Conservation (phyloP, 371 early-diverging fungal species). For the Nematocida ironsii region DNA sequence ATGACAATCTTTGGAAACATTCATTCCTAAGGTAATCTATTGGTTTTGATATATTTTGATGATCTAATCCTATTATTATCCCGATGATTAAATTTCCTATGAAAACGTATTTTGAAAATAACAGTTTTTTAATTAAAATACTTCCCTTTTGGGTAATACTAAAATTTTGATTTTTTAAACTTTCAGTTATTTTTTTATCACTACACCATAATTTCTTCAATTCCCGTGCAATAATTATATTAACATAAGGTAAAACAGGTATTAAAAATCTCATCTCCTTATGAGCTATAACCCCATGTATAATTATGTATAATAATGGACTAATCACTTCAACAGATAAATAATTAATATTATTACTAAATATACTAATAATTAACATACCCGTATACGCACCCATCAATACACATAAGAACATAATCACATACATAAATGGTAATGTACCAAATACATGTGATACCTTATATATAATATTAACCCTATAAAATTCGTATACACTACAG, state of each 20-base stretch:
- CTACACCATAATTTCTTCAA: neutral
- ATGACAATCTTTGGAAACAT: neutral
- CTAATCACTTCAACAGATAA: neutral
- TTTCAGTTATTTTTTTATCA: neutral
- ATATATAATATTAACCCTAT: constrained; percentile 25
- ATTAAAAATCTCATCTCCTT: constrained; percentile 93
- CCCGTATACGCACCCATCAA: constrained; percentile 30
- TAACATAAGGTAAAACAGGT: constrained; percentile 79
- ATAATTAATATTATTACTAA: neutral
- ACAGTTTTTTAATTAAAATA: neutral
- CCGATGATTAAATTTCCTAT: constrained; percentile 22
- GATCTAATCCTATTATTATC: constrained; percentile 37
- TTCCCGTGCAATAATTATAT: constrained; percentile 74
- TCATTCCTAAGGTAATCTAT: constrained; percentile 25
- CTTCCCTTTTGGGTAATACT: neutral
- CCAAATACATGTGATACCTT: constrained; percentile 50
- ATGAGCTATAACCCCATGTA: constrained; percentile 77
- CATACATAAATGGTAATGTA: neutral
- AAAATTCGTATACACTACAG: constrained; percentile 18
- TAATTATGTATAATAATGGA: constrained; percentile 71
- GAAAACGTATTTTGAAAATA: constrained; percentile 47
- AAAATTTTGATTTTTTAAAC: neutral
- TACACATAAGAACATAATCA: constrained; percentile 25
- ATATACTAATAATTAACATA: constrained; percentile 1
- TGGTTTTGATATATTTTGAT: constrained; percentile 49